phyloP scores from a whole-genome alignment of 345 rosid species.

The thale cress (Arabidopsis thaliana) region DNA sequence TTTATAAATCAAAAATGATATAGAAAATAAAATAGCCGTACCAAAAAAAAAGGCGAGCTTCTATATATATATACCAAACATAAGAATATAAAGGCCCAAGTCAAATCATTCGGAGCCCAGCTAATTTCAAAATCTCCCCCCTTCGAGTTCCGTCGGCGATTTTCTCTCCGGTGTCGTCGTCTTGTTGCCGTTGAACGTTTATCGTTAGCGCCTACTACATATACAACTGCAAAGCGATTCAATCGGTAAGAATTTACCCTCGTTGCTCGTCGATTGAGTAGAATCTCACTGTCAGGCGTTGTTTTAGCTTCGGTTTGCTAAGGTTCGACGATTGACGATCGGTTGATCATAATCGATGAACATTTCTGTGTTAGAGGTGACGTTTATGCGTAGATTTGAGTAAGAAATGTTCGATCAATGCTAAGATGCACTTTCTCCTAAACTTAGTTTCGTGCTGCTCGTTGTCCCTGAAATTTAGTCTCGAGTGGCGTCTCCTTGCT shows the following conservation, averaged over 20 bases:
- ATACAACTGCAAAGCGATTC: constrained; percentile 10
- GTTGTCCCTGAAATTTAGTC: not conserved
- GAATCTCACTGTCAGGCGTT: constrained; percentile 24
- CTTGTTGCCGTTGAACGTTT: constrained; percentile 11
- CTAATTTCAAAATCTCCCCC: constrained; percentile 31
- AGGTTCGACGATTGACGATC: constrained; percentile 29
- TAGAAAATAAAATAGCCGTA: too few species aligned
- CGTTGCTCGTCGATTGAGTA: constrained; percentile 8
- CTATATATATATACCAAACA: not conserved
- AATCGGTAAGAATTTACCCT: constrained; percentile 19
- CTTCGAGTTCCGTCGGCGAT: constrained; percentile 27
- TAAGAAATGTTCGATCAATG: constrained; percentile 9
- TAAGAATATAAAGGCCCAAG: constrained; percentile 6
- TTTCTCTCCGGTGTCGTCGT: constrained; percentile 35
- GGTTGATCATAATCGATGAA: not conserved
- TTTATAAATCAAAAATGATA: not conserved
- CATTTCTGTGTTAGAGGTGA: not conserved
- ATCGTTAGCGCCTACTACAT: not conserved
- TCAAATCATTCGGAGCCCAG: constrained; percentile 26
- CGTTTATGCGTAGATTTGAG: constrained; percentile 19
- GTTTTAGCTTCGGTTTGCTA: constrained; percentile 8
- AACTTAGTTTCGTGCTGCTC: constrained; percentile 1
- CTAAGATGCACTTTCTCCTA: not conserved
- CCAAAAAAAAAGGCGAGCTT: not conserved
- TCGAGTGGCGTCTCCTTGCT: constrained; percentile 13